Evolutionary conservation across 2,329 filamentous ascomycete genomes (phyloP), one percentile per base, ranked within the genome.

Genomic region (Penicillium sp.): DNA sequence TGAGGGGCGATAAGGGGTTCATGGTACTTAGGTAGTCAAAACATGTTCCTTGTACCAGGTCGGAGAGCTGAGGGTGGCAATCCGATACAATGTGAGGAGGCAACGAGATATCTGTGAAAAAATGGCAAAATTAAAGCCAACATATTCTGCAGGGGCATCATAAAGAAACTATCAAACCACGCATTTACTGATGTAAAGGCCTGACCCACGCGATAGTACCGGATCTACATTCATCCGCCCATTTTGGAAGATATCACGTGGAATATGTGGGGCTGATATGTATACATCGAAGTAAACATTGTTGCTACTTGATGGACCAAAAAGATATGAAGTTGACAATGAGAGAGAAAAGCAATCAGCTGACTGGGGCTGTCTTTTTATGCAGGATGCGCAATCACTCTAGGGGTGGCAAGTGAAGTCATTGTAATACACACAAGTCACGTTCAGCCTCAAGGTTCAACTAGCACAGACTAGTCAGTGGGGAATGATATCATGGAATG

Each of bases 401-500:
- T n/a, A n/a, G n/a, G n/a, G n/a, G n/a, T n/a, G 16, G 9, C 2
- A 37, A 37, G 34, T 40, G 37, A 40, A 23, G 21, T 24, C 37
- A 37, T 37, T 2, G 24, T 23, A 23, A 4, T 40, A 14, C 21
- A 23, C 9, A 40, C 9, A 43, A 18, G 23, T 43, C 8, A 28
- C 14, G 16, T 39, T 40, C 13, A 24, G 14, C 36, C 19, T 40
- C 33, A 49, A 49, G 18, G 47, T 42, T 49, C 36, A 13, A 49
- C 47, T 49, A 49, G 47, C 39, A n/a, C n/a, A 19, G 10, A 29
- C 34, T 48, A 48, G 46, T 49, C 16, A 24, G 49, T 52, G 40
- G 33, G 24, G 49, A 52, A 52, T 52, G 49, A 52, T 52, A 52
- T 52, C 49, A 52, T 52, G 29, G 42, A 46, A 23, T 5, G 29